A percentile compares a stretch with the other conserved stretches of the same genome.
Conservation (phyloP, 257 asterid genomes). For the Rubia yunnanensis region DNA sequence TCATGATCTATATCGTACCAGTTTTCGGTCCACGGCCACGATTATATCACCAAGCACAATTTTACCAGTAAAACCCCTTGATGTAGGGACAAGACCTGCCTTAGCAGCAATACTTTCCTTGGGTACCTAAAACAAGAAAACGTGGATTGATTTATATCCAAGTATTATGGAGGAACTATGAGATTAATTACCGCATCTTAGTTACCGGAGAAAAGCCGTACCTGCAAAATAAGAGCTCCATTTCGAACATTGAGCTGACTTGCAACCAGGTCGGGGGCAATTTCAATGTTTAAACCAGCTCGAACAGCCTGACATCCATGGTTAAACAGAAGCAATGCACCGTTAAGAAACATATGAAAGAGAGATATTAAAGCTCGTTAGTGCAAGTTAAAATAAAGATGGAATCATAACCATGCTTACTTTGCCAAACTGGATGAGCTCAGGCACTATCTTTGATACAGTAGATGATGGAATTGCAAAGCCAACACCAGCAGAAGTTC, state of each 20-base stretch:
- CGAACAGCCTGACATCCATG: constrained; percentile 48
- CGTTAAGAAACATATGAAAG: not conserved
- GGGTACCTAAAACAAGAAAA: constrained; percentile 48
- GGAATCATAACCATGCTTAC: constrained; percentile 26
- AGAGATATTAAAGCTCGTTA: not conserved
- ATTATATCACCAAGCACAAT: constrained; percentile 80
- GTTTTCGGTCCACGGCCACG: constrained; percentile 60
- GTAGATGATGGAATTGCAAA: constrained; percentile 93
- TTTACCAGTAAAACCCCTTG: constrained; percentile 90
- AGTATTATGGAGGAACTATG: not conserved
- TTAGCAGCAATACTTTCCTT: constrained; percentile 62
- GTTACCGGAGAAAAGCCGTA: constrained; percentile 16
- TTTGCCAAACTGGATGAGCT: constrained; percentile 78
- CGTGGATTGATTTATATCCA: not conserved
- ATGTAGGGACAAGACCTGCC: constrained; percentile 66
- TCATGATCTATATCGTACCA: constrained; percentile 48
- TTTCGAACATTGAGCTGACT: constrained; percentile 88
- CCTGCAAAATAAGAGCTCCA: constrained; percentile 85
- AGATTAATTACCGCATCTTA: not conserved
- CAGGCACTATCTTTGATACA: constrained; percentile 82
- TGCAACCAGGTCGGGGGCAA: constrained; percentile 75
- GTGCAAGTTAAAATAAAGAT: not conserved
- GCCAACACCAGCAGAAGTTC: constrained; percentile 97
- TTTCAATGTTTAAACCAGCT: constrained; percentile 66
- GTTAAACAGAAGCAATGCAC: not conserved